phyloP scores from a whole-genome alignment of 495 filamentous ascomycete species.

The Copromyces sp. region DNA sequence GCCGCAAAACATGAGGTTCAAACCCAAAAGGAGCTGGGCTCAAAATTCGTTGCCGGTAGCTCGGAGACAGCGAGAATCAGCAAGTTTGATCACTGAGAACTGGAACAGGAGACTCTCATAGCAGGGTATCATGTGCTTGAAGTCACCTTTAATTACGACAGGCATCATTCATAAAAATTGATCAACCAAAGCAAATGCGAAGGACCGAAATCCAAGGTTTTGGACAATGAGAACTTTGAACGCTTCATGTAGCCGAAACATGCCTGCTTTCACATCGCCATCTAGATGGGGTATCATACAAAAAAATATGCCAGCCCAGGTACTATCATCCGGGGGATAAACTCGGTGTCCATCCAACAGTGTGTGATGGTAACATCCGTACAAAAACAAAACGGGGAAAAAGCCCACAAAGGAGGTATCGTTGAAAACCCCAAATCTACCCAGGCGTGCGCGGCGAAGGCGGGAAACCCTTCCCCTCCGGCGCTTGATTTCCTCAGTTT shows the following conservation, averaged over 20 bases:
- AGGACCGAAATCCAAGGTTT: background rate
- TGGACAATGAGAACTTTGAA: background rate
- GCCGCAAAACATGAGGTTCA: background rate
- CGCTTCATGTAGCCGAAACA: background rate
- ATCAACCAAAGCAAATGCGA: background rate
- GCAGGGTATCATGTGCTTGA: background rate
- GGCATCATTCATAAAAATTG: background rate
- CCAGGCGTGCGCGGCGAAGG: background rate
- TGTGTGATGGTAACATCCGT: background rate
- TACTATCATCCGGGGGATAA: conserved; percentile 4
- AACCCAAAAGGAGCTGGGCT: background rate
- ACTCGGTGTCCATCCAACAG: background rate
- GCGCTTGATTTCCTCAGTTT: background rate
- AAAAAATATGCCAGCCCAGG: conserved; percentile 14
- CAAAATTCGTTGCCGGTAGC: background rate
- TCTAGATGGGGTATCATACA: conserved; percentile 26
- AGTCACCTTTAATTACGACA: background rate
- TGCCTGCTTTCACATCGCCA: conserved; percentile 6
- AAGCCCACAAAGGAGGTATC: background rate
- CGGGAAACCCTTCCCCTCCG: background rate
- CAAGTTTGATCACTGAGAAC: background rate
- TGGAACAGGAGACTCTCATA: too few relatives aligned
- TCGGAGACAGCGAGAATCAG: background rate
- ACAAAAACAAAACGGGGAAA: conserved; percentile 2
- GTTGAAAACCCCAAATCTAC: background rate